Evolutionary conservation across 2,329 filamentous ascomycete genomes (phyloP).

Genomic region (Lachnellula willkommii): DNA sequence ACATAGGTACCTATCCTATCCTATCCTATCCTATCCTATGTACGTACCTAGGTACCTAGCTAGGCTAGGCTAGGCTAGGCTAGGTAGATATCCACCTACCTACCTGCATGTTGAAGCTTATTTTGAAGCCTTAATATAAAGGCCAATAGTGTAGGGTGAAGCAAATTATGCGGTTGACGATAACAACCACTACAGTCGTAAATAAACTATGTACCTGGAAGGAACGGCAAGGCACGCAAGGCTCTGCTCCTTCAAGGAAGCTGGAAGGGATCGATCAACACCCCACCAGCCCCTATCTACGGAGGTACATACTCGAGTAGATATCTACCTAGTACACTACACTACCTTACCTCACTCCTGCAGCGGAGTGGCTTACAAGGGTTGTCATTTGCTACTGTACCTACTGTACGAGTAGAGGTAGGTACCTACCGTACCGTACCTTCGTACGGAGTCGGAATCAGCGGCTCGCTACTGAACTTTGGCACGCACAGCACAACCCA

Average conservation of each 20-base stretch:
- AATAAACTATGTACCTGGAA: neutral
- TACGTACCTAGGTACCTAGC: too few relatives aligned
- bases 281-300: neutral
- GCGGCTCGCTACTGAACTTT: too few relatives aligned
- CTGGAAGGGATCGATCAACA: neutral
- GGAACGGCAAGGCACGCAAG: neutral
- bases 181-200: neutral
- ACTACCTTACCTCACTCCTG: neutral
- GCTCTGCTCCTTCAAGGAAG: neutral
- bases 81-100: too few relatives aligned
- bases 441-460: too few relatives aligned
- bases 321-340: neutral
- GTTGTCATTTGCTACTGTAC: too few relatives aligned
- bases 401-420: too few relatives aligned
- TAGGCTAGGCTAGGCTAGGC: too few relatives aligned
- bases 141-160: neutral
- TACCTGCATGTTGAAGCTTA: neutral
- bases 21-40: neutral
- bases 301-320: neutral
- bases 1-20: neutral
- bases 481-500: too few relatives aligned
- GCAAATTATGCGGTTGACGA: neutral
- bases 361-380: neutral
- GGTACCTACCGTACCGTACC: too few relatives aligned
- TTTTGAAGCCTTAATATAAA: neutral